Evolutionary conservation across 2,329 filamentous ascomycete genomes (phyloP), one percentile per base, ranked within the genome.

Genomic region (Hypoxylon sp.): DNA sequence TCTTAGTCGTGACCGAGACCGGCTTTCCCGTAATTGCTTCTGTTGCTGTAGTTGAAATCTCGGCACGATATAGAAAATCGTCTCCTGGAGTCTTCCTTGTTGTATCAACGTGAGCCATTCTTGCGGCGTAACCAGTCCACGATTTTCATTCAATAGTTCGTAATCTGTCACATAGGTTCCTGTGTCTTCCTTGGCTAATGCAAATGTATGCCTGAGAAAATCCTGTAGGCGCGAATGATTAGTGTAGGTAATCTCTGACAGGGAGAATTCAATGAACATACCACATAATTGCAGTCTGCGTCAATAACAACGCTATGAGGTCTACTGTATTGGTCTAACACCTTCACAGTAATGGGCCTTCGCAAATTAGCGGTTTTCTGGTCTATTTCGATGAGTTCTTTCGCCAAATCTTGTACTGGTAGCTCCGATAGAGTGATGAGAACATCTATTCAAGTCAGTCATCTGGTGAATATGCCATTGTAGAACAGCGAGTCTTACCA

Each of bases 261-360:
- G 17, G 6, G 17, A 11, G 27, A n/a, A 22, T 46, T 3, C 11
- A 4, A 37, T 49, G 6, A 13, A 25, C 55, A 22, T 49, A 59
- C 55, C 55, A 59, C 55, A n/a, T 59, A 59, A 49, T 35, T 59
- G 17, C 55, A 59, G 44, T 59, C 55, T 2, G 55, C 55, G 13
- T 59, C 55, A 40, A 40, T 49, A 11, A 59, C 55, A 37, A 59
- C 42, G 27, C 4, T 49, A 49, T 59, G 55, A 17, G 42, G 44
- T 11, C 55, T 44, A 7, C 13, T 25, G 11, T 49, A 30, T 37
- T 59, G 55, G 17, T 59, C 55, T 37, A 59, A 40, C n/a, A 59
- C 55, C 25, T 27, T 33, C n/a, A 59, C 31, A 33, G 55, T 59
- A 7, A 59, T 44, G 17, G 55, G 55, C 13, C 55, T 48, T 49